A percentile compares a stretch with the other conserved stretches of the same genome.
Conservation (phyloP, 225 moss, liverwort and hornwort genomes). For the Marchantia polymorpha region DNA sequence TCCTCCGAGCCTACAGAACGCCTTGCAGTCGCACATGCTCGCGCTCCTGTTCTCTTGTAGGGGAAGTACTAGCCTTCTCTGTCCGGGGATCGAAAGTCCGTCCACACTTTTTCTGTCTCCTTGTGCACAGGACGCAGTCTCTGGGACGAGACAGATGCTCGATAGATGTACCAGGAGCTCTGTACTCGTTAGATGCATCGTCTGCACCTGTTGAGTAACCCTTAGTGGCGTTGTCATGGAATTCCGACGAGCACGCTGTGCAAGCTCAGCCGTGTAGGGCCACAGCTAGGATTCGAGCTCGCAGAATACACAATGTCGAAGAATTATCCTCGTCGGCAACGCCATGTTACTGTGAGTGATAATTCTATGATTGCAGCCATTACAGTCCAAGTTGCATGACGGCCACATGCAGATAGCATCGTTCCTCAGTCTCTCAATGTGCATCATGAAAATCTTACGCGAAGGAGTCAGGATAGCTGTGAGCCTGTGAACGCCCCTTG, state of each 20-base stretch:
- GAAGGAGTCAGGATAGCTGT: not conserved
- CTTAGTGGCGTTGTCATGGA: not conserved
- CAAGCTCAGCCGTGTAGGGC: not conserved
- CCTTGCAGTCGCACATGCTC: slow-evolving; percentile 6
- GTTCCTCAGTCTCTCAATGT: not conserved
- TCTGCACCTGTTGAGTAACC: not conserved
- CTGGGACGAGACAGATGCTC: not conserved
- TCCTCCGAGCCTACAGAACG: not conserved
- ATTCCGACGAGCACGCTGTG: not conserved
- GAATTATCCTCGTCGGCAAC: not conserved
- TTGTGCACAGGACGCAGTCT: not conserved
- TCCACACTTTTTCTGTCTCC: not conserved
- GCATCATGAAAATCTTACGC: not conserved
- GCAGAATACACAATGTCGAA: not conserved
- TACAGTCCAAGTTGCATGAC: slow-evolving; percentile 3
- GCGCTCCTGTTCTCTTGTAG: not conserved
- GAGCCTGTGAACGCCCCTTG: slow-evolving; percentile 5
- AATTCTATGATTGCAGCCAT: not conserved
- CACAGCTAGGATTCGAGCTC: not conserved
- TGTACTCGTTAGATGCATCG: not conserved
- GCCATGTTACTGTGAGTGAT: not conserved
- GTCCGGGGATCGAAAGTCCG: slow-evolving; percentile 4
- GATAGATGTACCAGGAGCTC: not conserved
- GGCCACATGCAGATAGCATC: not conserved
- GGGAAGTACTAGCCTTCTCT: not conserved